Evolutionary conservation across 306 rosid genomes (phyloP).

Genomic region (Aeschynomene evenia): DNA sequence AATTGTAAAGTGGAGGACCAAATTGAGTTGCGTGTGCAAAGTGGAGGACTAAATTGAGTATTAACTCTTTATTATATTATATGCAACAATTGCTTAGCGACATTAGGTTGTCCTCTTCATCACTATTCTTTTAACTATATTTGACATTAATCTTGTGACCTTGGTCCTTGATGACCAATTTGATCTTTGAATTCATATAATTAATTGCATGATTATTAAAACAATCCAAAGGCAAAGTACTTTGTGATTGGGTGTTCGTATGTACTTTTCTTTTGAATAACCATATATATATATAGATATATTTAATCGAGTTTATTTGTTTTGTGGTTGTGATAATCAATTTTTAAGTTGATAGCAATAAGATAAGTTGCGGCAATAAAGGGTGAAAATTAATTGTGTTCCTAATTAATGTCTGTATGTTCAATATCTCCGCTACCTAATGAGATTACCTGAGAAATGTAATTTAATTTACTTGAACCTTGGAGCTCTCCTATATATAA

Average conservation of each 20-base stretch:
- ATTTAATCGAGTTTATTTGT: too few relatives aligned
- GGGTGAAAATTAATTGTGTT: too few relatives aligned
- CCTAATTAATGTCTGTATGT: too few relatives aligned
- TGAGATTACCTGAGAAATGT: too few relatives aligned
- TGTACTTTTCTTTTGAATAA: not conserved
- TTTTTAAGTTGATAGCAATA: not conserved
- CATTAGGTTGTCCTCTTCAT: slow-evolving; percentile 25
- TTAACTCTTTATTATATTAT: too few relatives aligned
- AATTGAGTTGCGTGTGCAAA: too few relatives aligned
- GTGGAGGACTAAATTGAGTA: too few relatives aligned
- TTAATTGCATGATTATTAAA: not conserved
- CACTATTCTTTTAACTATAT: not conserved
- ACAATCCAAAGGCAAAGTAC: not conserved
- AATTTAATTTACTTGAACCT: too few relatives aligned
- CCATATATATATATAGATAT: not conserved
- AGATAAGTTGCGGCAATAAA: not conserved
- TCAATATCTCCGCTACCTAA: too few relatives aligned
- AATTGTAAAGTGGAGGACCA: too few relatives aligned
- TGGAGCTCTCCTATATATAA: too few relatives aligned
- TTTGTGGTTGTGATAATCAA: not conserved
- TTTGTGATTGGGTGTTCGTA: too few relatives aligned
- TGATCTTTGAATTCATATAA: not conserved
- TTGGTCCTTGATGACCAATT: not conserved
- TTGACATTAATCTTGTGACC: not conserved
- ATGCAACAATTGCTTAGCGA: slow-evolving; percentile 41